Evolutionary conservation across 2,329 filamentous ascomycete species (phyloP).

Genomic region (Atkinsonella texensis): DNA sequence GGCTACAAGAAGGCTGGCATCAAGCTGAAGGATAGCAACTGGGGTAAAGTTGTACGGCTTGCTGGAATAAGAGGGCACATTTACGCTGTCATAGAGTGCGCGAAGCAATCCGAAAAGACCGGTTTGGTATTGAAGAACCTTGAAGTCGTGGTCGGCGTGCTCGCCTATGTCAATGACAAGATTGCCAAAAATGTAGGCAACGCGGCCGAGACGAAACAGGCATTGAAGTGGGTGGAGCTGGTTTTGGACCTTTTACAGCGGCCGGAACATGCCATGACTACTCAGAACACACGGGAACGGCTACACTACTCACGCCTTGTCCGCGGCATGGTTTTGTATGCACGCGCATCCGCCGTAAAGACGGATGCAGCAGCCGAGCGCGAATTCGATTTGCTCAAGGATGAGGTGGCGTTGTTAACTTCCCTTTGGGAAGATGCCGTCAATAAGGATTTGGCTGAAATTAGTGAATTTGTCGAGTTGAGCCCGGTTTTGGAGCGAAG

Average conservation of each 20-base stretch:
- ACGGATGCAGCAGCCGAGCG: constrained; percentile 14
- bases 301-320: constrained; percentile 16
- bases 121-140: constrained; percentile 29
- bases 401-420: constrained; percentile 17
- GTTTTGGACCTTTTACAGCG: constrained; percentile 38
- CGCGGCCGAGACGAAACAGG: constrained; percentile 25
- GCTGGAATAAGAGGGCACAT: constrained; percentile 29
- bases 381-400: constrained; percentile 14
- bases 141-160: constrained; percentile 24
- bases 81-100: constrained; percentile 36
- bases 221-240: constrained; percentile 32
- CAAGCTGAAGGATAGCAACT: constrained; percentile 22
- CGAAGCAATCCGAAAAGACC: constrained; percentile 33
- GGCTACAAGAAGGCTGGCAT: constrained; percentile 33
- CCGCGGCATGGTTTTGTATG: constrained; percentile 20
- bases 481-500: constrained; percentile 11
- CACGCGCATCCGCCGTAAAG: constrained; percentile 15
- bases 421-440: constrained; percentile 15
- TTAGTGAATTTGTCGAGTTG: constrained; percentile 15
- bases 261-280: constrained; percentile 22
- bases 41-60: constrained; percentile 28
- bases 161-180: constrained; percentile 21
- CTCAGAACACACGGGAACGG: constrained; percentile 9
- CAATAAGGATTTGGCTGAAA: constrained; percentile 10
- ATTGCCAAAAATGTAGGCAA: constrained; percentile 27